Evolutionary conservation across 257 asterid species (phyloP).

Genomic region (Rubia yunnanensis): DNA sequence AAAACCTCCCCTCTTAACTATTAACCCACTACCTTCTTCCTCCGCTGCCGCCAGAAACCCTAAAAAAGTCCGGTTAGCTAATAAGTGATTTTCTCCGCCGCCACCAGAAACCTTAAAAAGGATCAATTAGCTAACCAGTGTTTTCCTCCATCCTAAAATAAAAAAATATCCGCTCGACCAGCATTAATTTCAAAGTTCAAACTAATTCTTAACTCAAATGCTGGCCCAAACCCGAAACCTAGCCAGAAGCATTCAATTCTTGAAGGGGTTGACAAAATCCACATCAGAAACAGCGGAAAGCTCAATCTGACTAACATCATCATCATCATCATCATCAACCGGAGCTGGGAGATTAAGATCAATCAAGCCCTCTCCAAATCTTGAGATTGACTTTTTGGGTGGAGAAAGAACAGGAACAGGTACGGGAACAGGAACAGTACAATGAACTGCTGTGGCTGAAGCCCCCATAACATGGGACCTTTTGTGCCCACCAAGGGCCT

Average conservation of each 20-base stretch:
- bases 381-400: conserved; percentile 18
- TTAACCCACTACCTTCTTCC: neutral
- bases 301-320: conserved; percentile 49
- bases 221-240: neutral
- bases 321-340: conserved; percentile 32
- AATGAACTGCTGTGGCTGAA: conserved; percentile 21
- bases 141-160: neutral
- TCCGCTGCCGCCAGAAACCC: neutral
- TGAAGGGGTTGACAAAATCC: conserved; percentile 21
- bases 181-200: neutral
- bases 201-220: neutral
- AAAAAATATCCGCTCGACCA: neutral
- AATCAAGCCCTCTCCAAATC: conserved; percentile 31
- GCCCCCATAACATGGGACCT: conserved; percentile 57
- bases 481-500: conserved; percentile 92
- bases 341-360: conserved; percentile 94
- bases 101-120: neutral
- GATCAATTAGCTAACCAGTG: no score
- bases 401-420: conserved; percentile 7
- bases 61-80: no score
- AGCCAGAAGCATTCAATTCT: conserved; percentile 10
- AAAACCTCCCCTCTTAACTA: conserved; percentile 5
- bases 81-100: neutral
- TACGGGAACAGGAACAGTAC: neutral
- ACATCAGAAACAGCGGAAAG: conserved; percentile 53